A percentile compares a stretch with the other conserved stretches of the same genome.
Evolutionary conservation across 106 monocot genomes (phyloP).

Genomic region (Allium sativum): DNA sequence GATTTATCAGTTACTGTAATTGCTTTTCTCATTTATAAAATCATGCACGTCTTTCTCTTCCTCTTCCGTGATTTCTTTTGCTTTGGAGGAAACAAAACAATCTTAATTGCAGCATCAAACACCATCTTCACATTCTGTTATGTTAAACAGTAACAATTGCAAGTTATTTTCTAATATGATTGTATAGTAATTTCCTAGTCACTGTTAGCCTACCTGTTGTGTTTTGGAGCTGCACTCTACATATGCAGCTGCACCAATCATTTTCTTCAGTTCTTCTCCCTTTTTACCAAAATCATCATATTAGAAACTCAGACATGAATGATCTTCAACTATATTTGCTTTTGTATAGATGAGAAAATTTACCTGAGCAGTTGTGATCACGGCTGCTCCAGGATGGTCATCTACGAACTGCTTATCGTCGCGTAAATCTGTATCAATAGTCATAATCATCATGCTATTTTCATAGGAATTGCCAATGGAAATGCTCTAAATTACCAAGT

Average conservation of each 20-base stretch:
- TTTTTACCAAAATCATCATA: conserved; percentile 7
- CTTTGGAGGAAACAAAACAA: conserved; percentile 32
- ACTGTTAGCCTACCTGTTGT: conserved; percentile 38
- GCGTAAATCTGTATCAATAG: conserved; percentile 49
- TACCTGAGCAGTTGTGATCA: conserved; percentile 63
- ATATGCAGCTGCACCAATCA: conserved; percentile 55
- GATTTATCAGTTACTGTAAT: too few relatives aligned
- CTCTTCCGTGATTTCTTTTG: conserved; percentile 18
- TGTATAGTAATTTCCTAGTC: too few relatives aligned
- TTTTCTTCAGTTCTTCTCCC: conserved; percentile 76
- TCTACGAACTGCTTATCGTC: conserved; percentile 63
- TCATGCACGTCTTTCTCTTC: conserved; percentile 21
- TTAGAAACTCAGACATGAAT: too few relatives aligned
- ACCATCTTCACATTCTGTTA: conserved; percentile 42
- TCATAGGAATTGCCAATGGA: not conserved
- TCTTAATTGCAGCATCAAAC: conserved; percentile 46
- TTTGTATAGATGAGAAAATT: not conserved
- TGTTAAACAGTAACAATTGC: not conserved
- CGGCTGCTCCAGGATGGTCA: conserved; percentile 48
- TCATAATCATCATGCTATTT: not conserved
- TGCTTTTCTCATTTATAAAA: conserved; percentile 12
- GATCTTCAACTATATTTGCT: too few relatives aligned
- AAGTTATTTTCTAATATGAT: too few relatives aligned
- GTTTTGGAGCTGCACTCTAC: conserved; percentile 84
- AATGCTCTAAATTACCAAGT: conserved; percentile 28